A percentile compares a stretch with the other conserved stretches of the same genome.
These are phyloP conservation scores for Lactuca sativa DNA, from an alignment of 129 eudicot genomes.

Conservation along the genomic window DNA sequence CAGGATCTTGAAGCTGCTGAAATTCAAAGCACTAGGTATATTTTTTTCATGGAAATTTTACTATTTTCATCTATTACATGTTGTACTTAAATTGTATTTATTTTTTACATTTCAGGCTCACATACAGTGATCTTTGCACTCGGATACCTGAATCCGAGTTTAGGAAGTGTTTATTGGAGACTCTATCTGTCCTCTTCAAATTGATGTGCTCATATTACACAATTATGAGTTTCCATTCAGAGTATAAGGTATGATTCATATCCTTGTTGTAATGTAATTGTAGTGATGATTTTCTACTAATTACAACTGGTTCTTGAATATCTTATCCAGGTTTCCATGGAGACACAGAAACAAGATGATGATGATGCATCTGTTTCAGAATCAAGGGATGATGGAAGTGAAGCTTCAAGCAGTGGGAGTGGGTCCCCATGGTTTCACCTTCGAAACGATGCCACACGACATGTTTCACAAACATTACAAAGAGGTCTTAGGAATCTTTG, in stretches of 20 bases:
- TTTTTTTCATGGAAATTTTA: constrained; percentile 2
- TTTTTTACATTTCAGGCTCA: constrained; percentile 54
- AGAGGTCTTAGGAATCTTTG: constrained; percentile 89
- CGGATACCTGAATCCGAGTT: constrained; percentile 94
- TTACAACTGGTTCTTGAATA: constrained; percentile 18
- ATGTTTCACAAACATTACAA: constrained; percentile 74
- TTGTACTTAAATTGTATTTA: constrained; percentile 15
- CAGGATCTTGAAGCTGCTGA: constrained; percentile 70
- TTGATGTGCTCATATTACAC: constrained; percentile 83
- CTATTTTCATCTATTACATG: neutral
- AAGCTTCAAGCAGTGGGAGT: constrained; percentile 91
- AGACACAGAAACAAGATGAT: too few relatives aligned
- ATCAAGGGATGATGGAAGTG: constrained; percentile 61
- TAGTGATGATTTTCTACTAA: constrained; percentile 5
- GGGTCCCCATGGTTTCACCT: constrained; percentile 94
- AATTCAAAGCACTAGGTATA: constrained; percentile 59
- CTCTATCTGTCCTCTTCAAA: constrained; percentile 74
- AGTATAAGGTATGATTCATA: constrained; percentile 48
- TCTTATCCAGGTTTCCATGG: constrained; percentile 38
- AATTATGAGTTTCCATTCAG: constrained; percentile 79
- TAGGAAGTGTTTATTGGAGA: constrained; percentile 77
- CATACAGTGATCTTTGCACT: constrained; percentile 93
- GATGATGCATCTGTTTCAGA: constrained; percentile 26
- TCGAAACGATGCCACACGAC: constrained; percentile 71
- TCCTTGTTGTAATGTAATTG: neutral